These are phyloP conservation scores for Nematodospora valgi DNA, from an alignment of 805 yeast genomes.

Conservation along the genomic window DNA sequence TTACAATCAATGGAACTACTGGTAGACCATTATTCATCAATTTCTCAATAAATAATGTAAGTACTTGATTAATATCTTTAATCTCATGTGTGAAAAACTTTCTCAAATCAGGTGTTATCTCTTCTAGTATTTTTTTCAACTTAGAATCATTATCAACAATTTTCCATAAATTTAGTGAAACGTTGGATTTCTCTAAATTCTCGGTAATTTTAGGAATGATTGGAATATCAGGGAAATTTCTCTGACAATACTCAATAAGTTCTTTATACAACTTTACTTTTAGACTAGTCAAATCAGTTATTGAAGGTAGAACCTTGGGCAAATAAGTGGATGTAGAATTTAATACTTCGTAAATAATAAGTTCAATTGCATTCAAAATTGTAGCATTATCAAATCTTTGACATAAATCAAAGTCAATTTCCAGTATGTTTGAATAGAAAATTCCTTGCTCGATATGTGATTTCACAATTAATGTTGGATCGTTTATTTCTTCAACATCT, in stretches of 20 bases:
- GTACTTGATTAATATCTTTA: conserved; percentile 21
- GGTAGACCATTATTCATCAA: conserved; percentile 17
- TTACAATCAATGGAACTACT: conserved; percentile 21
- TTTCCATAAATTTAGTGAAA: conserved; percentile 45
- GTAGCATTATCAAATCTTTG: conserved; percentile 23
- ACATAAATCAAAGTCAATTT: conserved; percentile 39
- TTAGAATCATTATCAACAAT: conserved; percentile 12
- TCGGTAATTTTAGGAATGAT: conserved; percentile 33
- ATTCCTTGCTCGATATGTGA: conserved; percentile 84
- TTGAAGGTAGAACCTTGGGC: conserved; percentile 49
- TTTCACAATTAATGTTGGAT: conserved; percentile 44
- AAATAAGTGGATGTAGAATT: conserved; percentile 53
- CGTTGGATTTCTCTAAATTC: conserved; percentile 34
- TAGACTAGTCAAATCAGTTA: conserved; percentile 48
- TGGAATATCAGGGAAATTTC: conserved; percentile 43
- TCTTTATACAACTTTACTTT: conserved; percentile 45
- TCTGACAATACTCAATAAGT: conserved; percentile 42
- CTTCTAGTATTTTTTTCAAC: conserved; percentile 8
- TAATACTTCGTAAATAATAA: conserved; percentile 55
- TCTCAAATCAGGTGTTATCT: conserved; percentile 12
- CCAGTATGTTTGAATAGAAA: conserved; percentile 51
- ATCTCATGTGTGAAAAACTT: conserved; percentile 24
- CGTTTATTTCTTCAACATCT: conserved; percentile 10
- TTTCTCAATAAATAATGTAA: conserved; percentile 24
- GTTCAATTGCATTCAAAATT: conserved; percentile 36